Evolutionary conservation across 2,329 filamentous ascomycete genomes (phyloP), one percentile per base, ranked within the genome.

Genomic region (Microcyclosporella mali): DNA sequence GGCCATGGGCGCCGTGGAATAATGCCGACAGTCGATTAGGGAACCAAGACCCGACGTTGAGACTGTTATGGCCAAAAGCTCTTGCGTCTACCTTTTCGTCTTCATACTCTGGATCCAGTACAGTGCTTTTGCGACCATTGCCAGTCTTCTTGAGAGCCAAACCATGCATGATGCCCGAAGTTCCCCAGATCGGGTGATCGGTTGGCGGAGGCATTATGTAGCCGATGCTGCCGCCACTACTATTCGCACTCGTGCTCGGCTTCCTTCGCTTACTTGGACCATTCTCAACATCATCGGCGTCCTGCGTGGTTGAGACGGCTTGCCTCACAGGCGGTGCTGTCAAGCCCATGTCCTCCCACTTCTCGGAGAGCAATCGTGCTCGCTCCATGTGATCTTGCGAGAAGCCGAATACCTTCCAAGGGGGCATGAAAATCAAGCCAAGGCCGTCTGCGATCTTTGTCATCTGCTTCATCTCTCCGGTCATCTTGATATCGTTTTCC

Each of bases 121-220:
- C 33, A 15, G 43, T 51, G 14, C 37, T 33, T 9, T 42, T 43
- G 18, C 42, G 39, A 11, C 41, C 40, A 18, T 33, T 41, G 19
- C 37, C 1, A 31, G 28, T 42, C 2, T 29, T 33, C 14, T 43
- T 49, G 6, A 37, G 35, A 3, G 51, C 47, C 2, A 53, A 31
- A 30, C 55, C 55, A 19, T 59, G 49, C 56, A 59, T 57, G 28
- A 57, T 58, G n/a, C 56, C 56, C 4, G 50, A 11, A 3, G 14
- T 11, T 14, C 56, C 56, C 45, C 55, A 59, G 7, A 58, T 55
- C 0, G 52, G 40, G 35, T 57, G 56, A 32, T 44, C 29, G 11
- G 30, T 4, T 6, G 52, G 50, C 8, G 55, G 52, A 15, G 34
- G 42, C 14, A 40, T 44, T 18, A 47, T 36, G 19, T 11, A 17